Conservation (phyloP, 805 yeast species). For the Ogataea pini region DNA sequence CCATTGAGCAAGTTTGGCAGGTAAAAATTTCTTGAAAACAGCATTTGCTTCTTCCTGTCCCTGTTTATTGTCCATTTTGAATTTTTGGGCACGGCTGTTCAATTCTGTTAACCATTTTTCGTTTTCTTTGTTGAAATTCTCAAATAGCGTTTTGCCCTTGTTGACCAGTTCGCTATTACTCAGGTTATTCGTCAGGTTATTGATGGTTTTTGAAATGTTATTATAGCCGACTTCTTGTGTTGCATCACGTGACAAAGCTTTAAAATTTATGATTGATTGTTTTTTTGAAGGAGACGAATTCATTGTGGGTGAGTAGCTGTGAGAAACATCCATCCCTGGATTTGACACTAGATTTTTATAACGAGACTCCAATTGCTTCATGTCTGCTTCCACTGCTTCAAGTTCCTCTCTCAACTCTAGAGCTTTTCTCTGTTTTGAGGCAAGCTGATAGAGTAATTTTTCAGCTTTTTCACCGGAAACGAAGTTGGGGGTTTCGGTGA, state of each 20-base stretch:
- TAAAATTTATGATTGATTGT: constrained; percentile 13
- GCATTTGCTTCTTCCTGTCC: constrained; percentile 12
- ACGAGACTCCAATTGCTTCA: constrained; percentile 36
- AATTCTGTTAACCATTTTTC: constrained; percentile 27
- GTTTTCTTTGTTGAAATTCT: constrained; percentile 27
- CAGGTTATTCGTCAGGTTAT: constrained; percentile 27
- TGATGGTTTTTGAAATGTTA: constrained; percentile 18
- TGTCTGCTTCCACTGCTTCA: constrained; percentile 40
- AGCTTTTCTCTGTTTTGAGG: constrained; percentile 55
- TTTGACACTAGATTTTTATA: constrained; percentile 25
- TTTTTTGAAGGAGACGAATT: constrained; percentile 6
- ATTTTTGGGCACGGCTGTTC: constrained; percentile 15
- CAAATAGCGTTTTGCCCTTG: constrained; percentile 30
- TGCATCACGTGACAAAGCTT: background rate
- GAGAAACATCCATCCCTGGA: background rate
- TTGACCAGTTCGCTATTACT: constrained; percentile 28
- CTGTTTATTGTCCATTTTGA: constrained; percentile 14
- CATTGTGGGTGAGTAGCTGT: background rate
- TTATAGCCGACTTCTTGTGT: background rate
- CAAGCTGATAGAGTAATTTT: constrained; percentile 39
- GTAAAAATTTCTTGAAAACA: constrained; percentile 9
- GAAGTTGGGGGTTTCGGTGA: background rate
- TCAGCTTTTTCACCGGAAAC: constrained; percentile 9
- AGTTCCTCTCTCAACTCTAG: constrained; percentile 49
- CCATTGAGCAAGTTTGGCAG: constrained; percentile 2